These are phyloP conservation scores for Fusarium sp. DNA, from an alignment of 2,329 filamentous ascomycete genomes.

Conservation along the genomic window DNA sequence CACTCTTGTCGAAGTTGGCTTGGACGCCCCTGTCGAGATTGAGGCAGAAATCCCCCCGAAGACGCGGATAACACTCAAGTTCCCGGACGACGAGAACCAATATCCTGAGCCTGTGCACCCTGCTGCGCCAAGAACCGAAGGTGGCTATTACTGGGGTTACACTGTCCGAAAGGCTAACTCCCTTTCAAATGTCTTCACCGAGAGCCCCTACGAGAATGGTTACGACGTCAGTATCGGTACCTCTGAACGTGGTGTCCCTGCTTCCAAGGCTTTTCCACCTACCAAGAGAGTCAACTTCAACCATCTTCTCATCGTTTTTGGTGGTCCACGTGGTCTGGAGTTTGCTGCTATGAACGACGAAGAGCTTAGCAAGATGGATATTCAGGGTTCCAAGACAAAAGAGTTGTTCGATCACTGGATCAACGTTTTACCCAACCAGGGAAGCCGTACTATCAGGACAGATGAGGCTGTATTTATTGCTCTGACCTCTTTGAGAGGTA, in stretches of 20 bases:
- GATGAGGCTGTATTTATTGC: slow-evolving; percentile 86
- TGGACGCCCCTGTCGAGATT: slow-evolving; percentile 67
- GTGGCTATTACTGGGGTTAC: slow-evolving; percentile 90
- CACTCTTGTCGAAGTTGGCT: slow-evolving; percentile 69
- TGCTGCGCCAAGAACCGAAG: slow-evolving; percentile 74
- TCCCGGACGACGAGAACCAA: slow-evolving; percentile 61
- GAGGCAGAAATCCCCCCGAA: slow-evolving; percentile 71
- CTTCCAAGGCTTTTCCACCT: slow-evolving; percentile 59
- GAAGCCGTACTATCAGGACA: slow-evolving; percentile 83
- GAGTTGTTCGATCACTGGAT: slow-evolving; percentile 88
- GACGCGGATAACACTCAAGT: slow-evolving; percentile 78
- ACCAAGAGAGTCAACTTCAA: slow-evolving; percentile 64
- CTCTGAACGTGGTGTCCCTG: slow-evolving; percentile 75
- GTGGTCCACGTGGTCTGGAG: slow-evolving; percentile 83
- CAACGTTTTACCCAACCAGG: slow-evolving; percentile 82
- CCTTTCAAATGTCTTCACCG: slow-evolving; percentile 80
- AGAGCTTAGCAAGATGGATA: slow-evolving; percentile 67
- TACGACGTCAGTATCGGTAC: slow-evolving; percentile 88
- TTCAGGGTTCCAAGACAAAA: slow-evolving; percentile 71
- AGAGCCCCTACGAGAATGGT: slow-evolving; percentile 77
- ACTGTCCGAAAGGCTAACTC: slow-evolving; percentile 72
- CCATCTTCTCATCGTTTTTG: slow-evolving; percentile 82
- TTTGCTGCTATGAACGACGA: slow-evolving; percentile 73
- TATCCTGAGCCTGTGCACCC: slow-evolving; percentile 72
- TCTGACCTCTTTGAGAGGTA: slow-evolving; percentile 71